Evolutionary conservation across 1,139 yeast genomes (phyloP), one percentile per base, ranked within the genome.

Genomic region (Kluyveromyces sp.): DNA sequence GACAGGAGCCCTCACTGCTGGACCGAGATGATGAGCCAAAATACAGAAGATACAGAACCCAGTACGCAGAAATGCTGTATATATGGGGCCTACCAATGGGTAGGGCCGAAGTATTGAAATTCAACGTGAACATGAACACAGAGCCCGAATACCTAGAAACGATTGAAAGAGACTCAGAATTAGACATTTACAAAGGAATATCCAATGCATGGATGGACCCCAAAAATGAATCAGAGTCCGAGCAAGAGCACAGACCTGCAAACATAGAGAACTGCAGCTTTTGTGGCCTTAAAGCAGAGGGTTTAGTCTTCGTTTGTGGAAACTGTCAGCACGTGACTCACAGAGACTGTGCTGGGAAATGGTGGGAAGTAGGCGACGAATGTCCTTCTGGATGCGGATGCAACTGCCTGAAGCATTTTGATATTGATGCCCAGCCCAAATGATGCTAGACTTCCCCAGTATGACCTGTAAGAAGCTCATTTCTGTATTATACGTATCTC

Each of bases 331-430:
- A 89, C 64, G 69, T 85, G 1, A 58, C 83, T 52, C 97, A 89
- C 58, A 75, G 85, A 1, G 69, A 71, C 30, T 89, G 97, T 67
- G 94, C 95, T 0, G 65, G 71, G 12, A 74, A 73, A 44, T 89
- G 97, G 97, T 88, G 95, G 89, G 66, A 64, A 13, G 66, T 62
- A 0, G 71, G 69, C 3, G 66, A 64, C 36, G 87, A 82, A 54
- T 89, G 97, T 63, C 83, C 95, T 0, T 77, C 87, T 47, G 97
- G 96, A 0, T 89, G 97, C 66, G 96, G 96, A 0, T 89, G 97
- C 57, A 54, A 62, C 8, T 87, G 96, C 63, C 61, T 80, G 41
- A 65, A 67, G 2, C 39, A 48, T 33, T 58, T 51, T 43, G 58
- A 56, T 41, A 44, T 50, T 9, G 32, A 20, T 20, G 29, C 13